phyloP scores from a whole-genome alignment of 441 rosid genomes.

The Corymbia calophylla region DNA sequence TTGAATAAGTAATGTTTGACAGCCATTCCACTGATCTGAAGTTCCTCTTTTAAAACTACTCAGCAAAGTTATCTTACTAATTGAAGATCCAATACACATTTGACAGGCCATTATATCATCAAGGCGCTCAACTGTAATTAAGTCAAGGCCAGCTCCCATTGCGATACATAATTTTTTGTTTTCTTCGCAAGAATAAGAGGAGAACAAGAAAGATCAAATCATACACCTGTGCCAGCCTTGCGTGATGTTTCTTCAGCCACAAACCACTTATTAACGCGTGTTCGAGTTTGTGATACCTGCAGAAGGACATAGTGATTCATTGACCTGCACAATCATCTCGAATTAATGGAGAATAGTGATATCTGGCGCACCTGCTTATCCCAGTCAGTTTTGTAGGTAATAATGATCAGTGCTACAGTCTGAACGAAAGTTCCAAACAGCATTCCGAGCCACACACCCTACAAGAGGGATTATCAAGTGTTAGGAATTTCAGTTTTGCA shows the following conservation, averaged over 20 bases:
- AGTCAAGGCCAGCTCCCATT: neutral
- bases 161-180: neutral
- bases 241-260: constrained; percentile 7
- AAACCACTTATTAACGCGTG: constrained; percentile 23
- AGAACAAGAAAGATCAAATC: neutral
- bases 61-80: neutral
- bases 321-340: neutral
- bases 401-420: constrained; percentile 17
- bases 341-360: neutral
- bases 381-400: constrained; percentile 48
- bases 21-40: neutral
- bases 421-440: constrained; percentile 35
- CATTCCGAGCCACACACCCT: constrained; percentile 68
- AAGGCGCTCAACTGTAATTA: neutral
- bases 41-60: neutral
- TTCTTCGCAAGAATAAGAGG: neutral
- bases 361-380: constrained; percentile 33
- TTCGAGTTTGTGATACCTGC: constrained; percentile 24
- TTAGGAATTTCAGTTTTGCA: neutral
- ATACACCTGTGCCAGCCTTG: neutral
- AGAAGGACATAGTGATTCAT: neutral
- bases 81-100: neutral
- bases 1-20: neutral
- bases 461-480: neutral
- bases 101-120: neutral